phyloP scores from a whole-genome alignment of 2,329 filamentous ascomycete genomes.

The Teratosphaeria viscida region DNA sequence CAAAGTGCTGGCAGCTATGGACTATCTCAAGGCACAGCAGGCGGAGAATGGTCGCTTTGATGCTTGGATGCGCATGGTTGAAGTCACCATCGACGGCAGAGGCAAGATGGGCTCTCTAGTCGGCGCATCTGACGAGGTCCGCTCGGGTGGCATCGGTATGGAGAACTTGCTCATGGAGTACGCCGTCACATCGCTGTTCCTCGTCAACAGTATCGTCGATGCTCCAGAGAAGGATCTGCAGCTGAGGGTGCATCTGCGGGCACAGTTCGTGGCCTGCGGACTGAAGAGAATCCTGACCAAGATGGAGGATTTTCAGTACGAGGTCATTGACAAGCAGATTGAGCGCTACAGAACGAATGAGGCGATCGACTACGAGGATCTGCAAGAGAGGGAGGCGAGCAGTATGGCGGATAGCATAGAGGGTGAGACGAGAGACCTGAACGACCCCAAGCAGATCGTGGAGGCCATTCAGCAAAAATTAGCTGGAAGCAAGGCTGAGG shows the following conservation, averaged over 20 bases:
- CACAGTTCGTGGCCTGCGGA: conserved; percentile 90
- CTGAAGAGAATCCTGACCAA: conserved; percentile 89
- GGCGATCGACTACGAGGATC: conserved; percentile 95
- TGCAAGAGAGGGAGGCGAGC: conserved; percentile 81
- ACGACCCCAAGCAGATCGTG: conserved; percentile 83
- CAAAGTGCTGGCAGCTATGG: conserved; percentile 88
- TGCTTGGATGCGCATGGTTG: conserved; percentile 96
- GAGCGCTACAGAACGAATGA: conserved; percentile 89
- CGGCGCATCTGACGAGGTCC: conserved; percentile 89
- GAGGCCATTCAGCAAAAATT: conserved; percentile 85
- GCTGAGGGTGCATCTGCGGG: conserved; percentile 83
- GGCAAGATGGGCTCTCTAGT: conserved; percentile 99
- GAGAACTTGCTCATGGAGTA: conserved; percentile 99
- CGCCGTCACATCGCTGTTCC: conserved; percentile 82
- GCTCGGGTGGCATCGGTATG: conserved; percentile 94
- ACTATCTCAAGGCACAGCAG: conserved; percentile 77
- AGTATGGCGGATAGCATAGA: conserved; percentile 83
- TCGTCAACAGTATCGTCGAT: conserved; percentile 95
- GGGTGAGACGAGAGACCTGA: conserved; percentile 81
- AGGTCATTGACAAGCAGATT: conserved; percentile 96
- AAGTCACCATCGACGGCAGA: conserved; percentile 90
- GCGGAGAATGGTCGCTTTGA: conserved; percentile 94
- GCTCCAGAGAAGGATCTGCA: conserved; percentile 81
- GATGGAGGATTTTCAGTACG: conserved; percentile 98
- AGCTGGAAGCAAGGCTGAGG: conserved; percentile 72